Conservation (phyloP, 352 stramenopile species). For the Globisporangium spinosum region DNA sequence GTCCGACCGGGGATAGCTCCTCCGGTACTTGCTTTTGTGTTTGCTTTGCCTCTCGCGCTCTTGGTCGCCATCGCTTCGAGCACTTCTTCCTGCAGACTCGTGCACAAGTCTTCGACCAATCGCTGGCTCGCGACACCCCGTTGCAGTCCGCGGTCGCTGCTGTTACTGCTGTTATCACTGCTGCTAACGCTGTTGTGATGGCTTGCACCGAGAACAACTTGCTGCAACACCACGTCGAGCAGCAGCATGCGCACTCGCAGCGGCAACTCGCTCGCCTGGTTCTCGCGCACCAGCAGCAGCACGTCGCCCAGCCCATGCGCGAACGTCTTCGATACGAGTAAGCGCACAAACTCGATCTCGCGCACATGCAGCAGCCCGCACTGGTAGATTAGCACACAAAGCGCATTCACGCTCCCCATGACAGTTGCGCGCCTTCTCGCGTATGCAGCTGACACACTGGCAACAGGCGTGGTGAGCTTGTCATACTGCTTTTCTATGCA, state of each 20-base stretch:
- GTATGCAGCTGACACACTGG: conserved; percentile 7
- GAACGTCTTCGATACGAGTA: conserved; percentile 12
- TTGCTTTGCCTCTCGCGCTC: not conserved
- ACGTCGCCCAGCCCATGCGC: conserved; percentile 15
- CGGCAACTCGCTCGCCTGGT: conserved; percentile 14
- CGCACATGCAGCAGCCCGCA: conserved; percentile 31
- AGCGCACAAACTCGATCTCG: conserved; percentile 18
- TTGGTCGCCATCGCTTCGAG: conserved; percentile 27
- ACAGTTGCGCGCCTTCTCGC: conserved; percentile 16
- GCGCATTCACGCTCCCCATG: conserved; percentile 25
- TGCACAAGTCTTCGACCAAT: conserved; percentile 34
- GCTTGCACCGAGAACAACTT: not conserved
- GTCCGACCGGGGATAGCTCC: not conserved
- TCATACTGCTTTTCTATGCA: not conserved
- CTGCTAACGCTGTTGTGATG: not conserved
- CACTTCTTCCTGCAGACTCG: conserved; percentile 38
- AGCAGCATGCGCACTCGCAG: conserved; percentile 23
- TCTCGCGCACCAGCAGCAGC: not conserved
- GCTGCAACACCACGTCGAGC: conserved; percentile 12
- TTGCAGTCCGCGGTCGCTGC: not conserved
- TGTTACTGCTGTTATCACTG: not conserved
- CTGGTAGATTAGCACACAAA: conserved; percentile 38
- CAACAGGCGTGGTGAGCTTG: conserved; percentile 1
- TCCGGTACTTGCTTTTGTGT: not conserved
- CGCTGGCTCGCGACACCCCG: conserved; percentile 9